Base-by-base conservation (phyloP, 225 moss, liverwort and hornwort species). In the Ulota crispa region DNA sequence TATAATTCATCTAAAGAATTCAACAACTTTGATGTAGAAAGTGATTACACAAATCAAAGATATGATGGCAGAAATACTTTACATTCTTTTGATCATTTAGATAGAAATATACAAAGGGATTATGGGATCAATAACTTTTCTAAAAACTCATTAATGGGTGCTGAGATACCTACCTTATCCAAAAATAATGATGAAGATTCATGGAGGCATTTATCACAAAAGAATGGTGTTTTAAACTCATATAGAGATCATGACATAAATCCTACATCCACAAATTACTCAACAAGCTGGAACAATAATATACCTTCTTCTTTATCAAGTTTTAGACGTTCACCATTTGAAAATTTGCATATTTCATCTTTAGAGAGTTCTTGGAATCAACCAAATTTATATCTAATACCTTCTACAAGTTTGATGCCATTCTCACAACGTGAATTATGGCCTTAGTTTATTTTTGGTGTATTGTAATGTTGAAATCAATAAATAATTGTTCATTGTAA, bases 261-360 rank as follows among this genome's bases (percentile, higher is more conserved):
- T 20, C 62, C 28, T 30, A 18, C 55, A 18, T 30, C 73, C 42
- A 23, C 36, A 59, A 39, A 84, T 81, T 83, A 80, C 0, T 27
- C 41, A 27, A 16, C 77, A 62, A 81, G 20, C 55, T 84, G 77
- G 73, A 81, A 81, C 39, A 81, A 62, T 68, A 36, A 24, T 1
- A 0, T 8, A 43, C 57, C 68, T 55, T 77, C 80, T 83, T 61
- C 63, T 61, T 43, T 68, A 68, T 62, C 63, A 34, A 62, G 1
- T 42, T 73, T 77, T 56, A 77, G 54, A 12, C 86, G 80, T 55
- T 77, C 83, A 72, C 72, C 72, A 61, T 80, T 83, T 83, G 83
- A 80, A 83, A 80, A 80, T 62, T 42, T 83, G 27, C 41, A 77
- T 61, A n/a, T 73, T 34, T 72, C 68, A 45, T 37, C 78, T 4